These are phyloP conservation scores for Raphanus raphanistrum DNA, from an alignment of 345 rosid species.

Conservation along the genomic window DNA sequence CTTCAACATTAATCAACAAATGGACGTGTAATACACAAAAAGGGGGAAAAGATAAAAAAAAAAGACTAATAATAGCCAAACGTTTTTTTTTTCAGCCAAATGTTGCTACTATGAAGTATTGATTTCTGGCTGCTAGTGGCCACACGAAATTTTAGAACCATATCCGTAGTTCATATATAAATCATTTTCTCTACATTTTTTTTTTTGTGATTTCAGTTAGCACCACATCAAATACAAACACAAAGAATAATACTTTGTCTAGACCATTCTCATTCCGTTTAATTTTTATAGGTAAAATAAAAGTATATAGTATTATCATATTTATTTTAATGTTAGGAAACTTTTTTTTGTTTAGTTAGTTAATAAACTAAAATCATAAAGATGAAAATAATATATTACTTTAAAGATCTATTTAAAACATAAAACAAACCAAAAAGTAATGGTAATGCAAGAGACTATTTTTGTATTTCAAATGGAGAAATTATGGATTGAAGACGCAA, in stretches of 20 bases:
- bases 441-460: background rate
- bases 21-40: background rate
- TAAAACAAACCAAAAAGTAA: background rate
- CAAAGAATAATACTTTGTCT: background rate
- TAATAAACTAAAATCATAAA: background rate
- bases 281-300: background rate
- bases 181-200: background rate
- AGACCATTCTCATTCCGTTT: background rate
- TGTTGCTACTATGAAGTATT: background rate
- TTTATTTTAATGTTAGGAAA: background rate
- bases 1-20: conserved; percentile 20
- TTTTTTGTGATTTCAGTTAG: background rate
- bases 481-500: too few species aligned
- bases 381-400: background rate
- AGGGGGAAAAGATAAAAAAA: background rate
- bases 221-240: background rate
- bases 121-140: conserved; percentile 12
- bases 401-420: background rate
- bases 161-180: background rate
- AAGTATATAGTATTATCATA: background rate
- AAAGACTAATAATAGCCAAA: background rate
- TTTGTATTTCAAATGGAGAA: too few species aligned
- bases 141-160: background rate
- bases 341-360: background rate
- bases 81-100: too few species aligned